These are phyloP conservation scores for Salvia hispanica DNA, from an alignment of 257 asterid genomes.

Conservation along the genomic window DNA sequence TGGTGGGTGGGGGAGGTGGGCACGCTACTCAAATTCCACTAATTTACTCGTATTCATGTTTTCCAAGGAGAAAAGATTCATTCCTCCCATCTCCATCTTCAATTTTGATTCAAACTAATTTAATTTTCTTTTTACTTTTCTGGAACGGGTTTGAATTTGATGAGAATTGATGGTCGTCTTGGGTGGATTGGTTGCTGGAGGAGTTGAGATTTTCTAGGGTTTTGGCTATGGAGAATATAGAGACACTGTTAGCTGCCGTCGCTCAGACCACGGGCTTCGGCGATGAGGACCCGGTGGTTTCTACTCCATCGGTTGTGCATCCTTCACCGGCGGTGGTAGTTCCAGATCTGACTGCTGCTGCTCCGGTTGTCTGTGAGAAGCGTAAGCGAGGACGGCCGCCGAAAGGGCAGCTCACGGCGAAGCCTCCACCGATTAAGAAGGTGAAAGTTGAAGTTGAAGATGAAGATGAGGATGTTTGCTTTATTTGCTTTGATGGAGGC, in stretches of 20 bases:
- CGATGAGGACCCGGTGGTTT: conserved; percentile 41
- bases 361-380: conserved; percentile 44
- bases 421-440: conserved; percentile 55
- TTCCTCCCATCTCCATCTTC: conserved; percentile 8
- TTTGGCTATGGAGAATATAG: conserved; percentile 50
- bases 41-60: conserved; percentile 27
- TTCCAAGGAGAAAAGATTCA: background rate
- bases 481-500: conserved; percentile 96
- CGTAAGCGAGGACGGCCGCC: conserved; percentile 76
- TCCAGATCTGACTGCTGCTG: conserved; percentile 29
- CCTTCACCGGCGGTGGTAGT: conserved; percentile 30
- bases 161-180: background rate
- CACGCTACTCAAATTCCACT: conserved; percentile 35
- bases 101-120: background rate
- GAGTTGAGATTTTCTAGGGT: conserved; percentile 28
- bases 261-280: conserved; percentile 62
- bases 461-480: conserved; percentile 96
- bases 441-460: conserved; percentile 46
- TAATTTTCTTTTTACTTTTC: background rate
- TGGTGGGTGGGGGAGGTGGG: conserved; percentile 8
- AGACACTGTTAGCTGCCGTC: conserved; percentile 61
- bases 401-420: conserved; percentile 41
- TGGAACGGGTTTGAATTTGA: conserved; percentile 24
- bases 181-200: conserved; percentile 11
- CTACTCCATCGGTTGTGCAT: conserved; percentile 33